Conservation (phyloP, 306 rosid species). For the Lathyrus aphaca region DNA sequence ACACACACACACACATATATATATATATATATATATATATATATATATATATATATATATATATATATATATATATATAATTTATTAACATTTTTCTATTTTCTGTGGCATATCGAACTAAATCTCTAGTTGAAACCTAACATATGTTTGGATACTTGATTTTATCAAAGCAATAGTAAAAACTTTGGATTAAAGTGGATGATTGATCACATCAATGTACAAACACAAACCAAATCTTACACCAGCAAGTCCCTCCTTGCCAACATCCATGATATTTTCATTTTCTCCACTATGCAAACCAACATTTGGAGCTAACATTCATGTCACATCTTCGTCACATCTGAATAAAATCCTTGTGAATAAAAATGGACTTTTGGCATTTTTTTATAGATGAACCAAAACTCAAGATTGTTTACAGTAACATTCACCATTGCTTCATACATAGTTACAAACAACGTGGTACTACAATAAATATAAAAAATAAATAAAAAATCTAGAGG, state of each 20-base stretch:
- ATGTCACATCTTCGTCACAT: neutral
- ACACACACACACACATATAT: too few relatives aligned
- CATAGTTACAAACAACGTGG: slow-evolving; percentile 11
- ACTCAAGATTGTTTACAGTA: neutral
- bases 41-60: too few relatives aligned
- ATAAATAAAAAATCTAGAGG: neutral
- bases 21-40: too few relatives aligned
- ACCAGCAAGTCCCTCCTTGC: neutral
- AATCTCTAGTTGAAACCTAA: too few relatives aligned
- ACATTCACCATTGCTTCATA: slow-evolving; percentile 2
- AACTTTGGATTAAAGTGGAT: neutral
- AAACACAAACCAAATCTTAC: neutral
- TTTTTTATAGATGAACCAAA: neutral
- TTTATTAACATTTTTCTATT: too few relatives aligned
- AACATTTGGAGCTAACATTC: neutral
- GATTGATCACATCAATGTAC: neutral
- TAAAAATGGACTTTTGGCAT: neutral
- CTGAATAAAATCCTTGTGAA: neutral
- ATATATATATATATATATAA: too few relatives aligned
- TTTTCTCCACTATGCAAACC: neutral
- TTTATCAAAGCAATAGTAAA: neutral
- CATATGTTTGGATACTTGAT: neutral
- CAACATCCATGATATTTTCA: neutral
- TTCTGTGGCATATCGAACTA: too few relatives aligned
- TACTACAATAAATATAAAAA: neutral